Percentiles rank a stretch among this genome's conserved stretches.
Conservation (phyloP, 1,284 basidiomycete genomes). For the Vanrija sp. region DNA sequence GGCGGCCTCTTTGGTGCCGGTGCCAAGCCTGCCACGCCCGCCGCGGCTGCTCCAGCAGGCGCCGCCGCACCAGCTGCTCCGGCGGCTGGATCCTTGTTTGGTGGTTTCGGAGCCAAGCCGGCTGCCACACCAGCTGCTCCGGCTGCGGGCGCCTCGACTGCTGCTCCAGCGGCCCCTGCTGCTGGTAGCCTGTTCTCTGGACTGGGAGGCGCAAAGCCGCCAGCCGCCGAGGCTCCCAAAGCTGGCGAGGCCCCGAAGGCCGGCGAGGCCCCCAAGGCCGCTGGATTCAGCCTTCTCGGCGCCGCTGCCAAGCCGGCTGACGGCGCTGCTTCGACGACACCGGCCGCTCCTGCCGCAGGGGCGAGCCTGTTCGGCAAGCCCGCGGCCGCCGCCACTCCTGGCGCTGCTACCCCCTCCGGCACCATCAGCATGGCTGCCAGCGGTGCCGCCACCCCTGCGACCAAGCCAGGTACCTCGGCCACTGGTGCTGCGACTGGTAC, state of each 20-base stretch:
- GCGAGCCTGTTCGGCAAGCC: conserved; percentile 27
- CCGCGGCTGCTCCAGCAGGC: conserved; percentile 12
- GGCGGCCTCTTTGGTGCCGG: conserved; percentile 20
- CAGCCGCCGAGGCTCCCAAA: conserved; percentile 9
- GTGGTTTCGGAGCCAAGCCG: conserved; percentile 26
- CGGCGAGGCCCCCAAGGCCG: conserved; percentile 21
- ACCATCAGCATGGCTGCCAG: conserved; percentile 25
- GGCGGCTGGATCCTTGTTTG: conserved; percentile 25
- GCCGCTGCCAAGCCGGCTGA: conserved; percentile 12
- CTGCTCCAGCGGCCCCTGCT: conserved; percentile 12
- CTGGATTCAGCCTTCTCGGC: conserved; percentile 17
- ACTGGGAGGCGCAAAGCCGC: conserved; percentile 24
- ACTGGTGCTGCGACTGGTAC: not conserved
- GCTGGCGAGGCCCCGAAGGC: conserved; percentile 15
- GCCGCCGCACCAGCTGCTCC: conserved; percentile 15
- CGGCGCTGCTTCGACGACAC: conserved; percentile 2
- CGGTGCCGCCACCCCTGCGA: conserved; percentile 22
- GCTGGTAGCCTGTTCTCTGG: conserved; percentile 32
- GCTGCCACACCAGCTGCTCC: conserved; percentile 21
- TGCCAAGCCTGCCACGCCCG: conserved; percentile 17
- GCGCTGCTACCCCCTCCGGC: conserved; percentile 15
- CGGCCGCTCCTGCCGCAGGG: conserved; percentile 21
- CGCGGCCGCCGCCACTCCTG: conserved; percentile 5
- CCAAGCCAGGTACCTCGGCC: conserved; percentile 16
- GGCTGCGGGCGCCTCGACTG: conserved; percentile 2